Base-by-base conservation (phyloP, 2,329 filamentous ascomycete species). In the Ophiosphaerella herpotricha region DNA sequence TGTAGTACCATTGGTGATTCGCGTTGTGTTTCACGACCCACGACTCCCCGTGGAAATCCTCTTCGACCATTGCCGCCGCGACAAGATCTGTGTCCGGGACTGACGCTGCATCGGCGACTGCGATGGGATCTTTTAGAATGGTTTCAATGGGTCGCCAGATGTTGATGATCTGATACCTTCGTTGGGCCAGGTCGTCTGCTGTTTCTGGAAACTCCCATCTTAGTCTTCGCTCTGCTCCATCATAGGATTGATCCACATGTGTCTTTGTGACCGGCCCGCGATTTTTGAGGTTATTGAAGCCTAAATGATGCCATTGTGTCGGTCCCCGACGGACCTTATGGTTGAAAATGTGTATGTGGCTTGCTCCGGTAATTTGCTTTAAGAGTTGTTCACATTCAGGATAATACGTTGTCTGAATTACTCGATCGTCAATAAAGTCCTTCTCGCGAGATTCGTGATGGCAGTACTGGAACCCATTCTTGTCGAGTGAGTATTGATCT, bases 261-360 rank as follows among this genome's bases (percentile, higher is more conserved):
- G 82, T 79, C 7, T 76, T 74, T 48, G 76, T 75, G 5, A 81
- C 78, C 2, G 76, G 78, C 2, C 74, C 76, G 1, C 54, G 50
- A 33, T 67, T 60, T 74, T 74, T 53, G 48, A 62, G 58, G 58
- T 66, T 56, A 40, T 48, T 48, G 36, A 40, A 53, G 31, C 58
- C 60, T 6, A 66, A 59, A 12, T 60, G 55, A 38, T 77, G 74
- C 50, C 63, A 67, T 9, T 67, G 60, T 2, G 60, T 66, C 34
- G 63, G 60, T 29, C 67, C 64, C 37, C 78, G 76, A 21, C 78
- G 78, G 57, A 86, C 81, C 12, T 82, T 84, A 70, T 85, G 82
- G 67, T 84, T 81, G 64, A 86, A 86, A 63, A 85, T 83, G 71
- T 82, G 78, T 52, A 85, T 68, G n/a, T 78, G 77, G 2, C 75